These are phyloP conservation scores for Phlegmacium glaucopus DNA, from an alignment of 768 basidiomycete species.

Conservation along the genomic window DNA sequence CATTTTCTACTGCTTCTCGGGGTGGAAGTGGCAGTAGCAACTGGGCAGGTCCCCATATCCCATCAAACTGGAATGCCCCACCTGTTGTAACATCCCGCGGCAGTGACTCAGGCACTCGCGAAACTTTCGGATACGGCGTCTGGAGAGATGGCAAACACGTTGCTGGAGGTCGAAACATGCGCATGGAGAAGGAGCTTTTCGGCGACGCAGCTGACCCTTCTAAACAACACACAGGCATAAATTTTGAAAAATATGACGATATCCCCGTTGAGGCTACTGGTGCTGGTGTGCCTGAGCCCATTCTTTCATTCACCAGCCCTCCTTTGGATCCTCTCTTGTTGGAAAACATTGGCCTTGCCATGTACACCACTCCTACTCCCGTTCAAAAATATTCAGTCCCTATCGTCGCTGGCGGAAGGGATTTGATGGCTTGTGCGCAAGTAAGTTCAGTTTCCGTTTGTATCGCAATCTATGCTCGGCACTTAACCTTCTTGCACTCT, in stretches of 20 bases:
- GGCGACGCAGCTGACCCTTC: constrained; percentile 83
- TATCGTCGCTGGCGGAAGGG: constrained; percentile 86
- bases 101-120: constrained; percentile 44
- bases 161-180: constrained; percentile 76
- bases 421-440: constrained; percentile 95
- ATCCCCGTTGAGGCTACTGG: constrained; percentile 99
- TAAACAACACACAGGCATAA: constrained; percentile 95
- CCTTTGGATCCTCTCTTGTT: constrained; percentile 91
- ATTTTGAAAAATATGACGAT: constrained; percentile 99
- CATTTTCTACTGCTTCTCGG: constrained; percentile 37
- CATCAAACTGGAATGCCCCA: constrained; percentile 39
- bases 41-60: constrained; percentile 36
- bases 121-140: constrained; percentile 58
- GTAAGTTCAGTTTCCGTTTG: constrained; percentile 34
- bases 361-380: constrained; percentile 93
- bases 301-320: constrained; percentile 80
- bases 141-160: constrained; percentile 93
- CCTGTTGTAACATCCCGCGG: constrained; percentile 24
- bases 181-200: constrained; percentile 95
- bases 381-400: constrained; percentile 99
- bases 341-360: constrained; percentile 91
- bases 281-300: constrained; percentile 93
- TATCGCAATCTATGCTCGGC: constrained; percentile 9
- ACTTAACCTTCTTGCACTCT: constrained; percentile 15
- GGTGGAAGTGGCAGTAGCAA: constrained; percentile 35